A percentile compares a stretch with the other conserved stretches of the same genome.
phyloP scores from a whole-genome alignment of 2,329 filamentous ascomycete species.

The Fusarium sp. region DNA sequence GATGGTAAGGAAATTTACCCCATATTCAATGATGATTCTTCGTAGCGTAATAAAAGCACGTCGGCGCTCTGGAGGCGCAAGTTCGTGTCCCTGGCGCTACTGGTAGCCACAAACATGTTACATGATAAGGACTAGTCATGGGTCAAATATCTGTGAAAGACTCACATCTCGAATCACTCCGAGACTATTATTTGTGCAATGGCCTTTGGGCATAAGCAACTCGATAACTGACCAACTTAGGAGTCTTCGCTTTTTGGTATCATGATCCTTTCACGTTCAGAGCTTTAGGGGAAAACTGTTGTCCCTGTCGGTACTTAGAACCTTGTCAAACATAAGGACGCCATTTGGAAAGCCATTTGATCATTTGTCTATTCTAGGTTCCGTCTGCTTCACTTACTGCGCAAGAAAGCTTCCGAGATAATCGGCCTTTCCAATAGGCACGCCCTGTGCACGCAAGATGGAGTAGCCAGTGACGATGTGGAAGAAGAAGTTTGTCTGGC shows the following conservation, averaged over 20 bases:
- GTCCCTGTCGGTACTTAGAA: background rate
- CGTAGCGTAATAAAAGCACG: background rate
- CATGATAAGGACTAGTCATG: accelerated
- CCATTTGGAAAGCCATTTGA: accelerated
- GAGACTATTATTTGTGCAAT: accelerated
- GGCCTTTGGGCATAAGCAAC: accelerated
- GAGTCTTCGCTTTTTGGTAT: accelerated
- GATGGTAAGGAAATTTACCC: accelerated
- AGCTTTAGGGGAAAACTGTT: accelerated
- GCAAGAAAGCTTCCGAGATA: background rate
- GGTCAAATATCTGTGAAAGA: accelerated
- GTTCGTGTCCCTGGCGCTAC: too few relatives aligned
- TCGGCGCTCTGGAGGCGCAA: too few relatives aligned
- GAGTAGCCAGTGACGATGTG: background rate
- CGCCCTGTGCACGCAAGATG: background rate
- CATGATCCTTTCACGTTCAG: too few relatives aligned
- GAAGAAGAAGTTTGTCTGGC: conserved; percentile 1
- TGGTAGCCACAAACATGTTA: background rate
- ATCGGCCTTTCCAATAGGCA: background rate
- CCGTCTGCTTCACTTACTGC: background rate
- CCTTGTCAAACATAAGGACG: accelerated
- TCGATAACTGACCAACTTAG: accelerated
- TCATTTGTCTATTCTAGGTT: background rate
- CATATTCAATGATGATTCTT: background rate
- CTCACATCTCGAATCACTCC: accelerated